Conservation (phyloP, 305 asterid genomes). For the Stenogyne calaminthoides region DNA sequence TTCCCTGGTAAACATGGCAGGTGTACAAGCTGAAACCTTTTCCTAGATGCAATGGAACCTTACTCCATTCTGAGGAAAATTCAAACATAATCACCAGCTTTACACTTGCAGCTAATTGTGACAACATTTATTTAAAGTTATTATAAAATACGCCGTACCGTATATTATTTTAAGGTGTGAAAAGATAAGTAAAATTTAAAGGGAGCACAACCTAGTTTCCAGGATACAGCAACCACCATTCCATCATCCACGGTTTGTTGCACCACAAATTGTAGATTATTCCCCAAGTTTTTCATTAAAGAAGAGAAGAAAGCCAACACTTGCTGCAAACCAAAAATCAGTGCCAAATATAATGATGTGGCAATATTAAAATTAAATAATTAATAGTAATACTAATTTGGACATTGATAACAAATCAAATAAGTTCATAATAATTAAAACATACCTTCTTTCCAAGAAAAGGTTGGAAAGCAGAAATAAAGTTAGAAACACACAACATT, state of each 20-base stretch:
- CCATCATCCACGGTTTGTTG: constrained; percentile 62
- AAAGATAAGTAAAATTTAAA: not conserved
- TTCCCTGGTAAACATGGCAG: constrained; percentile 62
- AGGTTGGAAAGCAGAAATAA: constrained; percentile 48
- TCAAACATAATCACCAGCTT: not conserved
- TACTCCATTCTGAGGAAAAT: constrained; percentile 50
- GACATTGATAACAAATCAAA: not conserved
- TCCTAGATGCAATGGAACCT: constrained; percentile 51
- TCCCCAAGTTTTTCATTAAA: constrained; percentile 53
- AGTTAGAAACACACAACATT: constrained; percentile 67
- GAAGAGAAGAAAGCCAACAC: constrained; percentile 62
- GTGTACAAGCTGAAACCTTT: constrained; percentile 66
- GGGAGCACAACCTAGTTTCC: constrained; percentile 55
- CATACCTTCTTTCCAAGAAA: constrained; percentile 71
- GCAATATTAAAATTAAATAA: not conserved
- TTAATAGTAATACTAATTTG: not conserved
- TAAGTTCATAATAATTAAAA: not conserved
- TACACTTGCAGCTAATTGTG: not conserved
- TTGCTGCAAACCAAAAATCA: constrained; percentile 49
- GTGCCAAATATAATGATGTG: not conserved
- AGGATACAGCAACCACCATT: constrained; percentile 56
- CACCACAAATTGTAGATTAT: constrained; percentile 57
- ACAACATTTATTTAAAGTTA: too few relatives aligned
- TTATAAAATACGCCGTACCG: too few relatives aligned
- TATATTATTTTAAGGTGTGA: too few relatives aligned